phyloP scores from a whole-genome alignment of 495 filamentous ascomycete species.

The Aspergillus indologenus region DNA sequence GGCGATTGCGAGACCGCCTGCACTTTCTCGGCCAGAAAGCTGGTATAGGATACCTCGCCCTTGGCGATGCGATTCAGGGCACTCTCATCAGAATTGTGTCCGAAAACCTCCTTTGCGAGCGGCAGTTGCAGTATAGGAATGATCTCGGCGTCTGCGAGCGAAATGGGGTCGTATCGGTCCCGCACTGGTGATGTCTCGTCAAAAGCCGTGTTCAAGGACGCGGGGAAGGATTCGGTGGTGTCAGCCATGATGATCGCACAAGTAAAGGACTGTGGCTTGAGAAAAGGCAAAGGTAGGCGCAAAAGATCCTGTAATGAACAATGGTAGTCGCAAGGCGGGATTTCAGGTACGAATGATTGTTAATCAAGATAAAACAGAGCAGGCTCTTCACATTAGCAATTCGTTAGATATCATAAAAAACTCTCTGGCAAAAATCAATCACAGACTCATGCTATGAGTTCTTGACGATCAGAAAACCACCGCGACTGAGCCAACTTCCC shows the following conservation, averaged over 20 bases:
- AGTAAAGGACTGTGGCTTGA: background rate
- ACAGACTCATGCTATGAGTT: background rate
- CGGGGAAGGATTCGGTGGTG: conserved; percentile 21
- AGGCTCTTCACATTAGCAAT: background rate
- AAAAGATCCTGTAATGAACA: background rate
- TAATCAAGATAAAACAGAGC: background rate
- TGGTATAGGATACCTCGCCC: conserved; percentile 37
- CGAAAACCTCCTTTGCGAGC: conserved; percentile 37
- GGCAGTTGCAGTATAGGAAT: conserved; percentile 38
- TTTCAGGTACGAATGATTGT: background rate
- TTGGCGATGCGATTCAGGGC: conserved; percentile 25
- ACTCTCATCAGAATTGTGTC: conserved; percentile 27
- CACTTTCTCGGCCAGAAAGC: conserved; percentile 32
- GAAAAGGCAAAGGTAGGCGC: background rate
- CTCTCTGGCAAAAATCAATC: background rate
- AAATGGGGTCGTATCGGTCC: conserved; percentile 37
- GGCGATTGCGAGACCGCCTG: conserved; percentile 25
- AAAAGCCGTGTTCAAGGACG: conserved; percentile 36
- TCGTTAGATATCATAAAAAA: background rate
- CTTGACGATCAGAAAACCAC: background rate
- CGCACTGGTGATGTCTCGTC: conserved; percentile 27
- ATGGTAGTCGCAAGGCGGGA: background rate
- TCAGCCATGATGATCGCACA: conserved; percentile 29
- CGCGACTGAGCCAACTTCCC: background rate
- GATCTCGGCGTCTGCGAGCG: conserved; percentile 34